phyloP scores from a whole-genome alignment of 352 stramenopile species.

The Achlya hypogyna region DNA sequence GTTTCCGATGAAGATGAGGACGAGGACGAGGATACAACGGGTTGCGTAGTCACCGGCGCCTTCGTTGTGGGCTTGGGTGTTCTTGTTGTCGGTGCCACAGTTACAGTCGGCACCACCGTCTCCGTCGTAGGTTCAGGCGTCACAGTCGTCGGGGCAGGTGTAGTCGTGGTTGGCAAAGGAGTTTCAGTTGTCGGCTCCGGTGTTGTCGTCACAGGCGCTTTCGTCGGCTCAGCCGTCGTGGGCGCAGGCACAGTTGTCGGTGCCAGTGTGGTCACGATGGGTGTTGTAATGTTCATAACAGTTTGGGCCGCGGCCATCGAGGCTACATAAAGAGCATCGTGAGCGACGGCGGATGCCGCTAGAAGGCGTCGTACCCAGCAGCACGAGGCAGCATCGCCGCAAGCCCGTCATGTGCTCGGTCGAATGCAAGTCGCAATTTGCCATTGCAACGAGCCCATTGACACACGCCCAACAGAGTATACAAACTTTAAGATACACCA shows the following conservation, averaged over 20 bases:
- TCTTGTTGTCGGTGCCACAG: neutral
- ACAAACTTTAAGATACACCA: conserved; percentile 8
- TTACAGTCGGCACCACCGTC: neutral
- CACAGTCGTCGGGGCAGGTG: neutral
- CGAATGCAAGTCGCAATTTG: neutral
- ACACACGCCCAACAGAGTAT: neutral
- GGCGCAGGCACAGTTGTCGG: neutral
- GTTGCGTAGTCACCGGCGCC: neutral
- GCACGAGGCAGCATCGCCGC: neutral
- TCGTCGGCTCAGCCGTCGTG: neutral
- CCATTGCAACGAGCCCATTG: conserved; percentile 6
- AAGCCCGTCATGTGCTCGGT: neutral
- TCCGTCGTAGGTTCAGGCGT: neutral
- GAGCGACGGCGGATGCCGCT: neutral
- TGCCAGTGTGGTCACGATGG: neutral
- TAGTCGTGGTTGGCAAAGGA: neutral
- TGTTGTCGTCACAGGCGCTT: neutral
- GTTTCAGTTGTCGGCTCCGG: neutral
- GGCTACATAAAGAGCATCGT: neutral
- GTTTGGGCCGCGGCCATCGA: neutral
- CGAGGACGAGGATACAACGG: neutral
- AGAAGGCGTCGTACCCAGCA: neutral
- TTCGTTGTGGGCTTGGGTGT: neutral
- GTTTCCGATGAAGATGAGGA: neutral
- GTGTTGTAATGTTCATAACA: neutral